A percentile compares a stretch with the other conserved stretches of the same genome.
Evolutionary conservation across 352 stramenopile species (phyloP).

Genomic region (Globisporangium rhizosaccharum): DNA sequence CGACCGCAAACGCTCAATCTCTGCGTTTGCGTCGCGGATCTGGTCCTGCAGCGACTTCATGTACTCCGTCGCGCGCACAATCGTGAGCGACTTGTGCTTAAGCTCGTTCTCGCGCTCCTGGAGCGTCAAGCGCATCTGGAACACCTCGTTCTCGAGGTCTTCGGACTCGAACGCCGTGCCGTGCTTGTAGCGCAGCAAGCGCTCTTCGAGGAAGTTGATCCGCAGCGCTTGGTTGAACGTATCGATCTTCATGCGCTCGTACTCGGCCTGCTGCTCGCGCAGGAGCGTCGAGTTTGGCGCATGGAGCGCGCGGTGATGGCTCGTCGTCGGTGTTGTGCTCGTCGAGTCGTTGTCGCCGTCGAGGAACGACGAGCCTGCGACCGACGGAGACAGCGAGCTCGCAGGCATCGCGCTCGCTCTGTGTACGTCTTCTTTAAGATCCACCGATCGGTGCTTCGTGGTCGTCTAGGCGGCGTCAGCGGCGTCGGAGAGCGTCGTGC

Average conservation of each 20-base stretch:
- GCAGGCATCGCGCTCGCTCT: background rate
- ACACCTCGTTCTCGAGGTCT: constrained; percentile 55
- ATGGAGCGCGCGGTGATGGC: background rate
- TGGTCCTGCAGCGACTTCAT: constrained; percentile 52
- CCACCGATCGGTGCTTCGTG: background rate
- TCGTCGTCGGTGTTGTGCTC: constrained; percentile 2
- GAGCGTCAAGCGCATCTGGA: constrained; percentile 47
- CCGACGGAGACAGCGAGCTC: background rate
- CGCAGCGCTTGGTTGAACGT: constrained; percentile 40
- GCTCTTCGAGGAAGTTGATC: constrained; percentile 42
- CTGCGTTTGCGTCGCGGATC: constrained; percentile 24
- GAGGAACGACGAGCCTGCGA: constrained; percentile 2
- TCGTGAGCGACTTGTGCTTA: constrained; percentile 45
- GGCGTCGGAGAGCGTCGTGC: too few relatives aligned
- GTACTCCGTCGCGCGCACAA: constrained; percentile 51
- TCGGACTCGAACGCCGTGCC: constrained; percentile 53
- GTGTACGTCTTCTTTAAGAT: background rate
- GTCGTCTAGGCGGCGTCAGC: background rate
- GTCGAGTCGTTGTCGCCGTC: constrained; percentile 3
- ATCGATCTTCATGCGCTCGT: constrained; percentile 57
- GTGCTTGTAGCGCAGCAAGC: constrained; percentile 54
- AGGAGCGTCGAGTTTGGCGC: constrained; percentile 10
- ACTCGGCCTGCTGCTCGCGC: constrained; percentile 16
- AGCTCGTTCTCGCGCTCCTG: constrained; percentile 65
- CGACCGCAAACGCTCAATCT: constrained; percentile 19